Conservation (phyloP, 2,329 filamentous ascomycete genomes). For the Penicillium sp. region DNA sequence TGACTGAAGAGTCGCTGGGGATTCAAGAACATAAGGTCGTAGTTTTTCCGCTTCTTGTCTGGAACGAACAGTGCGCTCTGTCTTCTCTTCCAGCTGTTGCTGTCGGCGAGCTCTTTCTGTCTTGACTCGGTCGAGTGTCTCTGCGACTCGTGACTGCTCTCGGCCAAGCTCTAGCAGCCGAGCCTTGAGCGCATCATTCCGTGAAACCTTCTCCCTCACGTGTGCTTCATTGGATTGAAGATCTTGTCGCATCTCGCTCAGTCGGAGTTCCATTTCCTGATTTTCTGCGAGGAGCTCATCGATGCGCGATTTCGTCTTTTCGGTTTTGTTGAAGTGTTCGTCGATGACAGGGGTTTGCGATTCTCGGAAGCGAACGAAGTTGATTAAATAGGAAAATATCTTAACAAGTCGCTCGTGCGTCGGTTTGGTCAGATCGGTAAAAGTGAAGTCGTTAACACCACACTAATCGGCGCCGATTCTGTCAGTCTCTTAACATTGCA, state of each 20-base stretch:
- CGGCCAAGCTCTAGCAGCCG: conserved; percentile 77
- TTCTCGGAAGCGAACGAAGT: conserved; percentile 96
- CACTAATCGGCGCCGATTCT: conserved; percentile 55
- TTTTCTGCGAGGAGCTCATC: conserved; percentile 84
- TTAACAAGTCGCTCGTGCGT: conserved; percentile 88
- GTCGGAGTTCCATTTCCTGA: conserved; percentile 76
- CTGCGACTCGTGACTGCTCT: conserved; percentile 79
- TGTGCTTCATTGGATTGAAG: conserved; percentile 78
- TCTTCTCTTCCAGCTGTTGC: conserved; percentile 54
- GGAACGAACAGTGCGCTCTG: conserved; percentile 60
- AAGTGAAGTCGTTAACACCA: conserved; percentile 89
- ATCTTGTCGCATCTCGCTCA: conserved; percentile 79
- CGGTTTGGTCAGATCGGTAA: conserved; percentile 87
- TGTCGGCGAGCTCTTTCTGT: conserved; percentile 77
- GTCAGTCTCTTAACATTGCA: background rate
- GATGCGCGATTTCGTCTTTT: conserved; percentile 82
- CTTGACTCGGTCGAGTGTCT: conserved; percentile 80
- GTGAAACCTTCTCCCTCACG: conserved; percentile 78
- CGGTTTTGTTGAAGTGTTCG: conserved; percentile 88
- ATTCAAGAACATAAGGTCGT: conserved; percentile 88
- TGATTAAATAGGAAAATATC: conserved; percentile 97
- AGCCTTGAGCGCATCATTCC: conserved; percentile 85
- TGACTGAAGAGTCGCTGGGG: conserved; percentile 78
- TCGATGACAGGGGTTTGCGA: conserved; percentile 88
- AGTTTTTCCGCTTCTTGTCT: conserved; percentile 87